Base-by-base conservation (phyloP, 192 early-diverging fungal species). In the Backusella westeae region DNA sequence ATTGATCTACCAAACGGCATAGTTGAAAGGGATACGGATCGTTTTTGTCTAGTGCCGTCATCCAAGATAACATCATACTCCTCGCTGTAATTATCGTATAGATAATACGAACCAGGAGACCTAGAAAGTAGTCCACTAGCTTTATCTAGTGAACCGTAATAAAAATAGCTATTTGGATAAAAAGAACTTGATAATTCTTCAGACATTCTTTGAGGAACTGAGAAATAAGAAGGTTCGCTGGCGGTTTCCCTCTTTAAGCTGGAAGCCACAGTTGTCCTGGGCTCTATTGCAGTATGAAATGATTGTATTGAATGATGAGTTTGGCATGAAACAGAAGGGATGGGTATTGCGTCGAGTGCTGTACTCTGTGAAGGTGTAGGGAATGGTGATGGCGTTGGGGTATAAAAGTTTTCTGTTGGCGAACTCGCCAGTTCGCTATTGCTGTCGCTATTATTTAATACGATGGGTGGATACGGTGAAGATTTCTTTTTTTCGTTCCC, bases 11-110 rank as follows among this genome's bases (percentile, higher is more conserved):
- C 6, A n/a, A 56, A 46, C 6, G 78, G 78, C 52, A 79, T 34
- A 2, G 82, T 83, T 14, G 82, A 83, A 29, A 83, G 39, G 1
- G 82, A 80, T 1, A 83, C 82, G 52, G 78, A 56, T 29, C 82
- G 38, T 67, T 70, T 77, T 38, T 80, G 76, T 34, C 70, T 23
- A 26, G 76, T 83, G n/a, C 82, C 82, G 56, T 83, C 82, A 68
- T 83, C 82, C 38, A 78, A 29, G 12, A 83, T 69, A 52, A 83
- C 82, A 36, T 80, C 78, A 6, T 67, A 46, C 42, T 79, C 78
- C 23, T 71, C 78, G 44, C 73, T 79, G n/a, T 68, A 71, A 44
- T 34, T 42, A 34, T 71, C 70, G 9, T 34, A n/a, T 68, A 35
- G 14, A 68, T 68, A 34, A 17, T 35, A 17, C 2, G 67, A 68